phyloP scores from a whole-genome alignment of 140 eudicot genomes.

The Bidens hawaiensis region DNA sequence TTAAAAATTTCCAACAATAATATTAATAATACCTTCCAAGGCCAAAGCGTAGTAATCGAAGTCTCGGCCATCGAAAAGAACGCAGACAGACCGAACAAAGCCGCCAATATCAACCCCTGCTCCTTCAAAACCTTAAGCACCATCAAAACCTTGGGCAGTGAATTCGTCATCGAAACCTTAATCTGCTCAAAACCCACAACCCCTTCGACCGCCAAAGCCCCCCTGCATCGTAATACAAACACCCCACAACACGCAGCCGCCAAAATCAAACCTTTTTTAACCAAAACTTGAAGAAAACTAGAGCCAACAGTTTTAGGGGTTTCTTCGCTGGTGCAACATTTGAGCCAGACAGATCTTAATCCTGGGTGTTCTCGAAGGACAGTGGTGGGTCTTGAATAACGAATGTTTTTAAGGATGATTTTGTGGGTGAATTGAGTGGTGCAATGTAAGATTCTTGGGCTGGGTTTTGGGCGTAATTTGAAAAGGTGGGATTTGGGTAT shows the following conservation, averaged over 20 bases:
- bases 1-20: neutral
- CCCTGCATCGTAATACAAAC: conserved; percentile 39
- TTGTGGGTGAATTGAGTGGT: conserved; percentile 4
- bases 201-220: conserved; percentile 57
- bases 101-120: conserved; percentile 78
- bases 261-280: conserved; percentile 45
- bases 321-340: conserved; percentile 8
- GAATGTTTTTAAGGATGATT: conserved; percentile 6
- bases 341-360: conserved; percentile 25
- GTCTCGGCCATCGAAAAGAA: conserved; percentile 99
- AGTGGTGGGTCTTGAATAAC: neutral
- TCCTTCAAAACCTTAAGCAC: conserved; percentile 69
- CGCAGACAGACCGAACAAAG: conserved; percentile 76
- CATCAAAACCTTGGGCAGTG: conserved; percentile 65
- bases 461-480: conserved; percentile 5
- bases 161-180: conserved; percentile 45
- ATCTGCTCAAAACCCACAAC: conserved; percentile 52
- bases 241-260: conserved; percentile 61
- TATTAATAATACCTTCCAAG: conserved; percentile 73
- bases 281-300: conserved; percentile 29
- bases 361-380: conserved; percentile 14
- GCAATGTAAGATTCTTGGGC: conserved; percentile 33
- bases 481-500: conserved; percentile 13
- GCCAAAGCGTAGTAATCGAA: conserved; percentile 95
- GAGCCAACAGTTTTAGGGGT: conserved; percentile 11